These are phyloP conservation scores for Nitzschia inconspicua DNA, from an alignment of 108 stramenopile genomes.

Conservation along the genomic window DNA sequence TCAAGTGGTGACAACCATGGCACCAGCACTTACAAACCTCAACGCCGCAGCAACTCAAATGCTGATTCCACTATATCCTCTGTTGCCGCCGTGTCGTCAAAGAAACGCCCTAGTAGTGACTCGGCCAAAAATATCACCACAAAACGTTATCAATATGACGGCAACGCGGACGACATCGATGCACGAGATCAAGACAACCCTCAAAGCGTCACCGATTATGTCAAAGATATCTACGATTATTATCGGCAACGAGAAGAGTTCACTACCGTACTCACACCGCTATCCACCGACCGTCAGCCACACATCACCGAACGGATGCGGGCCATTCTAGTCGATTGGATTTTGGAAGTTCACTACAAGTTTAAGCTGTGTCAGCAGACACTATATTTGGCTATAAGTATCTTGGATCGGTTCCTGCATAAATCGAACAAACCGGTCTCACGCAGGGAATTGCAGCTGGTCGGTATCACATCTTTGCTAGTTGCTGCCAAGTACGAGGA, in stretches of 20 bases:
- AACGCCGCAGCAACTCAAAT: too few relatives aligned
- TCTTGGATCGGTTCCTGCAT: constrained; percentile 84
- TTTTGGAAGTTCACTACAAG: constrained; percentile 87
- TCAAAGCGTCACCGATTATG: constrained; percentile 74
- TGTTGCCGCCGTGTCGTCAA: too few relatives aligned
- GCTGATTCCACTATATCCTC: too few relatives aligned
- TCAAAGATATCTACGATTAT: constrained; percentile 79
- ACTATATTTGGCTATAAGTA: constrained; percentile 81
- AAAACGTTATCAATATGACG: constrained; percentile 32
- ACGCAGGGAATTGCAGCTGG: constrained; percentile 80
- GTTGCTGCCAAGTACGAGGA: constrained; percentile 94
- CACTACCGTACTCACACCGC: constrained; percentile 43
- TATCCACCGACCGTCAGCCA: constrained; percentile 58
- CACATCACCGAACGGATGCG: constrained; percentile 85
- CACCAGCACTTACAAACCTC: too few relatives aligned
- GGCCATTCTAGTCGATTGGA: constrained; percentile 91
- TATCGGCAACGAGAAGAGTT: constrained; percentile 60
- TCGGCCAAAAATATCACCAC: too few relatives aligned
- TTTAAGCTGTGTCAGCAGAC: constrained; percentile 82
- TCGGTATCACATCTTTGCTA: constrained; percentile 79
- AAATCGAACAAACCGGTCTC: constrained; percentile 33
- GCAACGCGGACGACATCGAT: constrained; percentile 69
- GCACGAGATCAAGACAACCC: constrained; percentile 71
- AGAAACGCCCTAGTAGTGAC: too few relatives aligned
- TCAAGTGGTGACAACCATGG: too few relatives aligned